Evolutionary conservation across 2,329 filamentous ascomycete genomes (phyloP).

Genomic region (Sarocladium oryzae): DNA sequence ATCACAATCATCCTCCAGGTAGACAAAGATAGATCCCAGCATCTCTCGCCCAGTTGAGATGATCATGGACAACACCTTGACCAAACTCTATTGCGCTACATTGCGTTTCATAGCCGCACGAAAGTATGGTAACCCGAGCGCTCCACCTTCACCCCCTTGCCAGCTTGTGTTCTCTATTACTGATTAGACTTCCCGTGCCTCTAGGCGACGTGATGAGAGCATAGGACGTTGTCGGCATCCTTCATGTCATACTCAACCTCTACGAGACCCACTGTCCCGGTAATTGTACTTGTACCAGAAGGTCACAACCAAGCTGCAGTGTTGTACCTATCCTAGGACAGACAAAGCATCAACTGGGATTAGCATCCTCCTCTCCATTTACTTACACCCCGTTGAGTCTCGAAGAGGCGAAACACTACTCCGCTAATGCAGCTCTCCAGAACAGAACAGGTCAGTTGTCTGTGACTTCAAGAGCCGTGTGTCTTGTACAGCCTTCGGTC

Average conservation of each 20-base stretch:
- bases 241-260: too few relatives aligned
- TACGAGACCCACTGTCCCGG: too few relatives aligned
- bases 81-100: not conserved
- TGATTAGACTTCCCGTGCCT: not conserved
- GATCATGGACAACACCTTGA: not conserved
- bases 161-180: not conserved
- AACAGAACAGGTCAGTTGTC: not conserved
- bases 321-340: too few relatives aligned
- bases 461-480: not conserved
- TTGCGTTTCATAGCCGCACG: not conserved
- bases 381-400: too few relatives aligned
- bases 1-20: slow-evolving; percentile 31
- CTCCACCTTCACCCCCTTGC: not conserved
- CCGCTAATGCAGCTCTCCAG: not conserved
- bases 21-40: slow-evolving; percentile 35
- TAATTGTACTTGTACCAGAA: too few relatives aligned
- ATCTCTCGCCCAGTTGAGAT: slow-evolving; percentile 21
- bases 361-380: too few relatives aligned
- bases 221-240: too few relatives aligned
- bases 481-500: not conserved
- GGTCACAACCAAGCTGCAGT: too few relatives aligned
- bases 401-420: too few relatives aligned
- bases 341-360: too few relatives aligned
- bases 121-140: not conserved
- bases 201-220: too few relatives aligned